Evolutionary conservation across 306 rosid species (phyloP), one percentile per base, ranked within the genome.

Genomic region (Pachyrhizus erosus): DNA sequence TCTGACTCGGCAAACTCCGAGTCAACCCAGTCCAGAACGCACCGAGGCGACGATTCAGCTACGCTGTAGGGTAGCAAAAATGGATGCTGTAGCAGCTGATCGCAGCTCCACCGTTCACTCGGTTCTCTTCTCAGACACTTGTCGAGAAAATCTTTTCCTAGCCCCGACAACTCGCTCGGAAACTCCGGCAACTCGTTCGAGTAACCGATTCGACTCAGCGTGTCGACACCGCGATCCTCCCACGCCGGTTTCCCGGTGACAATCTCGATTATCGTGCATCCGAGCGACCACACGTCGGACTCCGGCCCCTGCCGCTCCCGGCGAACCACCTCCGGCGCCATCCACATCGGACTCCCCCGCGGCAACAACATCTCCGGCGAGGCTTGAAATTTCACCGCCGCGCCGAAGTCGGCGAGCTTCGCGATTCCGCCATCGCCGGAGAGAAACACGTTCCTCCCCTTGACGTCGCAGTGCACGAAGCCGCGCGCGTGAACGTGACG

Each of bases 291-390:
- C 20, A 95, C 85, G 77, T 95, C 98, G 15, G 97, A 88, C 74
- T 93, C 96, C 43, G 95, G 91, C 34, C 97, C 96, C 87, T 91
- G 98, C 43, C 76, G 87, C 66, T 91, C 92, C 82, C 90, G 75
- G 13, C 92, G 87, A 9, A 95, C 78, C 0, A 95, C 99, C 89
- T 95, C 99, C 80, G 99, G 99, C 17, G 98, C 98, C 99, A 95
- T 95, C 99, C 99, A 93, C 67, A 95, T 73, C 24, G 99, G 99
- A 17, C 97, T 95, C 21, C 99, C 99, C 5, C 99, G 92, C 7
- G 94, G 94, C 70, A 14, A 26, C 46, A 62, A 0, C 33, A 7
- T 0, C 83, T 7, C 23, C 24, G 13, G 34, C 29, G 24, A 61
- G 1, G 13, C 37, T 11, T 7, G 78, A 0, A 65, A 2, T 5